A percentile compares a stretch with the other conserved stretches of the same genome.
Conservation (phyloP, 202 grass and related monocot species). For the Setaria italica region DNA sequence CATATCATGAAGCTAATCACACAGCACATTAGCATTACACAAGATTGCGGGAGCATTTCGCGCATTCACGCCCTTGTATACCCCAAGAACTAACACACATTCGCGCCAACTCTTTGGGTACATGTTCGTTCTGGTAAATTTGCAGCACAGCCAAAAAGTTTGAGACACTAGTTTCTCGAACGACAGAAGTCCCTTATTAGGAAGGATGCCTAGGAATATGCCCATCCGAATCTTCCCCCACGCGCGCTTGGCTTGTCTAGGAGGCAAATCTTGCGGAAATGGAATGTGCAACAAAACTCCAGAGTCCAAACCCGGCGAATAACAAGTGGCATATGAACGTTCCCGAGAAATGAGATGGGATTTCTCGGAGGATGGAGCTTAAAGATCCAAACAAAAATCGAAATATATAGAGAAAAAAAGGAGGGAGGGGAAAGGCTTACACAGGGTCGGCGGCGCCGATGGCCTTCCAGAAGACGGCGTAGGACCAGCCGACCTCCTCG, state of each 20-base stretch:
- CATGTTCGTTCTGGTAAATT: constrained; percentile 37
- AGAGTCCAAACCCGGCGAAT: constrained; percentile 28
- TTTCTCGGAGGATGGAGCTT: constrained; percentile 32
- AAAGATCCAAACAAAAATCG: background rate
- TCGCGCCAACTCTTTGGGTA: background rate
- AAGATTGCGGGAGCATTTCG: background rate
- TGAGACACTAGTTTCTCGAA: constrained; percentile 21
- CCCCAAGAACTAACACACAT: constrained; percentile 21
- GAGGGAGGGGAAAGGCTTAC: constrained; percentile 55
- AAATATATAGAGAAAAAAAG: background rate
- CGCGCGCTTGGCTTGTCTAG: constrained; percentile 25
- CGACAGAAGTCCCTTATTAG: constrained; percentile 23
- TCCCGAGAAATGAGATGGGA: background rate
- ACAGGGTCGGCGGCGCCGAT: constrained; percentile 69
- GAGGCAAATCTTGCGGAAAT: constrained; percentile 51
- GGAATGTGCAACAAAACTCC: constrained; percentile 39
- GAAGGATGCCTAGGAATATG: constrained; percentile 47
- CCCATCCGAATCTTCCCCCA: constrained; percentile 50
- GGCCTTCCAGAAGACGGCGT: constrained; percentile 94
- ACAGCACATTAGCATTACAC: constrained; percentile 15
- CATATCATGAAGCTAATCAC: constrained; percentile 24
- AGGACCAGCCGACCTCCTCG: constrained; percentile 91
- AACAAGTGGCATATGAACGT: background rate
- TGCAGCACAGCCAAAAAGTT: constrained; percentile 27
- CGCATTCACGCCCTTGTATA: constrained; percentile 12